These are phyloP conservation scores for Wickerhamomyces hampshirensis DNA, from an alignment of 805 yeast species.

Conservation along the genomic window DNA sequence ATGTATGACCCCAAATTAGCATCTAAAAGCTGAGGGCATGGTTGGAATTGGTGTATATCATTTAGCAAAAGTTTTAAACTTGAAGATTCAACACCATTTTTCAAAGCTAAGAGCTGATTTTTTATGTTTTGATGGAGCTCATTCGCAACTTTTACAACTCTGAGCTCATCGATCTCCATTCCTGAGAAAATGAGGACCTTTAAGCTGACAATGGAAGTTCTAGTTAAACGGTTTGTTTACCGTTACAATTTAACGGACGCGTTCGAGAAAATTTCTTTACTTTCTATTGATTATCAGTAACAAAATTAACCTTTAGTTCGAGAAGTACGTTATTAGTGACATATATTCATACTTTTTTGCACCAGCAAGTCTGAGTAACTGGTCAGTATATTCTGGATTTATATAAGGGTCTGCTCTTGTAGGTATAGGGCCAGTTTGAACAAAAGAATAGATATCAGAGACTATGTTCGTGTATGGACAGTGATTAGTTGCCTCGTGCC, in stretches of 20 bases:
- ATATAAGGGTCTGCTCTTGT: slow-evolving; percentile 20
- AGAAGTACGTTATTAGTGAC: too few relatives aligned
- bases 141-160: slow-evolving; percentile 16
- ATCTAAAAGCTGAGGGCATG: slow-evolving; percentile 49
- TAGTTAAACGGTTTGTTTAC: too few relatives aligned
- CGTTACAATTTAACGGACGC: too few relatives aligned
- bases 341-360: slow-evolving; percentile 5
- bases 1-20: slow-evolving; percentile 23
- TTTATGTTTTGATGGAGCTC: slow-evolving; percentile 6
- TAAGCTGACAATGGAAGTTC: too few relatives aligned
- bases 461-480: slow-evolving; percentile 28
- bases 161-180: slow-evolving; percentile 18
- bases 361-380: slow-evolving; percentile 26
- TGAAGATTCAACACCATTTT: not conserved
- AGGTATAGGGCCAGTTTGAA: slow-evolving; percentile 20
- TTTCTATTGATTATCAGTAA: too few relatives aligned
- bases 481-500: slow-evolving; percentile 27
- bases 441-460: slow-evolving; percentile 9
- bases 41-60: slow-evolving; percentile 46
- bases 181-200: too few relatives aligned
- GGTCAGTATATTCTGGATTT: slow-evolving; percentile 22
- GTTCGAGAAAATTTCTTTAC: too few relatives aligned
- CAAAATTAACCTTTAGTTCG: too few relatives aligned
- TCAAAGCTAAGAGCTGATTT: not conserved
- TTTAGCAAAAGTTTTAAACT: slow-evolving; percentile 3